Percentiles rank a stretch among this genome's conserved stretches.
These are phyloP conservation scores for Pyricularia sp. DNA, from an alignment of 2,329 filamentous ascomycete species.

Conservation along the genomic window DNA sequence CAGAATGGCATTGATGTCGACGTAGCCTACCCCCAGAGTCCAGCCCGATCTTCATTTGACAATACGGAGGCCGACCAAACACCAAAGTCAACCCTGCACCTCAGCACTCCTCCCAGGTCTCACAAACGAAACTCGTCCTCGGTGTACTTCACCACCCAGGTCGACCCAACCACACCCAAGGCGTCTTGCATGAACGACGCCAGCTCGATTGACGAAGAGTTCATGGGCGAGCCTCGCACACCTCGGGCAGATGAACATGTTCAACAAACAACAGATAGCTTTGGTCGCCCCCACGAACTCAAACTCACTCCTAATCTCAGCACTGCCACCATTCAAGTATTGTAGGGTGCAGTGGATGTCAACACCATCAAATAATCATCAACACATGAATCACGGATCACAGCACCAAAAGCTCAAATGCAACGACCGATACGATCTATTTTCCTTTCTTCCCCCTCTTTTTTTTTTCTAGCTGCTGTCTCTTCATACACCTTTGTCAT, in stretches of 20 bases:
- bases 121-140: constrained; percentile 5
- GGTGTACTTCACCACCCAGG: constrained; percentile 2
- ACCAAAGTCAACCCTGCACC: background rate
- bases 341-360: background rate
- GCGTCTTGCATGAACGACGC: constrained; percentile 4
- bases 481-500: background rate
- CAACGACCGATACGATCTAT: background rate
- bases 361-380: background rate
- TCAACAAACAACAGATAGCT: background rate
- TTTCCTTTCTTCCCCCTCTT: background rate
- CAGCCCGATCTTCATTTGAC: constrained; percentile 35
- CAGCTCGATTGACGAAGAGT: constrained; percentile 9
- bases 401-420: background rate
- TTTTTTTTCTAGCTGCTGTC: background rate
- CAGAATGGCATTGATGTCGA: constrained; percentile 46
- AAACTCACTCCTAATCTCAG: constrained; percentile 4
- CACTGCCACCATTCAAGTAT: constrained; percentile 5
- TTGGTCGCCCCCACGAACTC: background rate
- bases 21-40: constrained; percentile 36
- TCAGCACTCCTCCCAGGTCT: background rate
- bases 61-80: background rate
- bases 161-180: background rate
- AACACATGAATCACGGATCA: background rate
- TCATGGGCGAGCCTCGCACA: constrained; percentile 9
- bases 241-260: constrained; percentile 7